Evolutionary conservation across 192 early-diverging fungal genomes (phyloP), one percentile per base, ranked within the genome.

Genomic region (Geranomyces variabilis): DNA sequence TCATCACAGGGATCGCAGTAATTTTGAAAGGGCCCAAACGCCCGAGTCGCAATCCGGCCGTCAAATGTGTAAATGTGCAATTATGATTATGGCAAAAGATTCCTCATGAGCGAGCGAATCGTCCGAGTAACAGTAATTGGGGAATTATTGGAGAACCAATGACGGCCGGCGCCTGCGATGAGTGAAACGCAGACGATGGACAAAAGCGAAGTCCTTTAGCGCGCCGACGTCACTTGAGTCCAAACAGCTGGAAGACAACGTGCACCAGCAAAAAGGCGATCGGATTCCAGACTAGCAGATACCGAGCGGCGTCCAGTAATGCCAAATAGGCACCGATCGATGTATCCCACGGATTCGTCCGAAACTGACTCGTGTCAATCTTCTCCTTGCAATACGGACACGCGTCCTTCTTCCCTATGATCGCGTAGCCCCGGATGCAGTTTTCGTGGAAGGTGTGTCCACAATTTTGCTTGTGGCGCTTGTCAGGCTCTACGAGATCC

Each of bases 301-400:
- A 86, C 14, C 84, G 79, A 58, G 83, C 43, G 17, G 77, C 77
- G 69, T 86, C 84, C 56, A 86, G 67, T 19, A 86, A 63, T 48
- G 76, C 77, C 29, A 86, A 56, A 34, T 81, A 83, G 0, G 83
- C 28, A n/a, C 62, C 26, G 58, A 83, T 81, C 33, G 77, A 76
- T 6, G 81, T 86, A 48, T 86, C 84, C 84, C 84, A 86, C 10
- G 81, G 78, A 62, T 86, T 83, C 34, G 64, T 68, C 53, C 67
- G 77, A 65, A 86, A 83, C 0, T 46, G 66, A 28, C 75, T 76
- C 64, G 83, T 62, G 47, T 86, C 81, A 6, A 86, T 81, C 60
- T 86, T 86, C 75, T 86, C 84, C 61, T 86, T 86, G 59, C 84
- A 86, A 59, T 77, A 84, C 34, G 84, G 84, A 68, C 84, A 86